phyloP scores from a whole-genome alignment of 73 alveolate species.

The Symbiodinium natans region DNA sequence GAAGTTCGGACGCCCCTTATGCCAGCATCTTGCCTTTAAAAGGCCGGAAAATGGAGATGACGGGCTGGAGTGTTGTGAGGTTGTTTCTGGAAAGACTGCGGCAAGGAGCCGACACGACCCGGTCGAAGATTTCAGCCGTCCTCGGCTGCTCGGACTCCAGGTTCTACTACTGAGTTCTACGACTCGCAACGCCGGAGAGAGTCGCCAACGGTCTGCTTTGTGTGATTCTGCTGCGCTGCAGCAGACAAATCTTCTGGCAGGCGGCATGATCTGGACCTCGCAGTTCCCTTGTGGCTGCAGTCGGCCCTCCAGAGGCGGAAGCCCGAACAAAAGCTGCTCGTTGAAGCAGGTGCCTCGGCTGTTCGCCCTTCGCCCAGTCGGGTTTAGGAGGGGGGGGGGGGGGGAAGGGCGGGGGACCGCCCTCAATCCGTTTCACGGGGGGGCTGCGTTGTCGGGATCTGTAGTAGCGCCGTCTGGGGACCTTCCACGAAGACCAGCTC shows the following conservation, averaged over 20 bases:
- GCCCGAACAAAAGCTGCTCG: constrained; percentile 80
- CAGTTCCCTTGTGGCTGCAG: constrained; percentile 93
- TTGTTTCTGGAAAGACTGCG: background rate
- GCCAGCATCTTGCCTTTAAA: too few species aligned
- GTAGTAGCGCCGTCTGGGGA: background rate
- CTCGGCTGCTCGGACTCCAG: background rate
- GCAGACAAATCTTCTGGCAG: background rate
- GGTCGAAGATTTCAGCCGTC: constrained; percentile 81
- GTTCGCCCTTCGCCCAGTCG: background rate
- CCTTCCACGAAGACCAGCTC: constrained; percentile 84
- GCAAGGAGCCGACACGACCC: constrained; percentile 40
- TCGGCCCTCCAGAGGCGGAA: constrained; percentile 84
- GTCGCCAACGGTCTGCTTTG: too few species aligned
- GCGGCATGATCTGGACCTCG: constrained; percentile 89
- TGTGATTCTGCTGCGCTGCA: too few species aligned
- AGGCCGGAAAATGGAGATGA: too few species aligned
- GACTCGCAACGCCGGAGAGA: background rate
- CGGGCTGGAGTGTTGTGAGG: background rate
- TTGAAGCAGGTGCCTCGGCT: constrained; percentile 82
- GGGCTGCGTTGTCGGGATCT: background rate
- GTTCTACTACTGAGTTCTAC: background rate
- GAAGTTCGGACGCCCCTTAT: too few species aligned
- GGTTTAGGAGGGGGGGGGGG: background rate
- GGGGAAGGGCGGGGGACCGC: too few species aligned
- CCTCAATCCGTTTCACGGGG: too few species aligned